Base-by-base conservation (phyloP, 441 rosid genomes). In the Populus hybrid region DNA sequence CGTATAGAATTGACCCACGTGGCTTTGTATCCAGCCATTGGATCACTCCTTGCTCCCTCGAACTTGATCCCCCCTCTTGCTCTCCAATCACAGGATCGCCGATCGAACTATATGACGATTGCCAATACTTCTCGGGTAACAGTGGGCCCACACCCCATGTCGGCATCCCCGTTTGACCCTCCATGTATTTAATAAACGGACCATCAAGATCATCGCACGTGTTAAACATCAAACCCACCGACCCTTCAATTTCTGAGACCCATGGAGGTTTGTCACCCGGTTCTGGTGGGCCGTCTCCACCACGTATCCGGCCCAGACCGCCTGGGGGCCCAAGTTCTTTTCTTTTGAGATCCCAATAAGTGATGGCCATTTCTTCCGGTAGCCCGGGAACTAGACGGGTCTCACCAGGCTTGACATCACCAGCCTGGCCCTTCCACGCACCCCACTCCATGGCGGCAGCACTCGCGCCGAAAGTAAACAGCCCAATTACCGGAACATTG, bases 391-490 rank as follows among this genome's bases (percentile, higher is more conserved):
- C 81, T 65, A 83, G 75, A 42, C 79, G 85, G 78, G 76, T 70
- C 76, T 86, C 85, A 5, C 82, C 88, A 2, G 88, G 87, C 34
- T 76, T 57, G 54, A 85, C 42, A 67, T 78, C 84, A 14, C 21
- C 30, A 42, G 14, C 20, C 1, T 18, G 72, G 54, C 76, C 78
- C 73, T 88, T 88, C 89, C 87, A 86, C 67, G 76, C 32, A 40
- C 85, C 91, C 21, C 76, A 77, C 81, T 88, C 89, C 86, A 89
- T 71, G 11, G 93, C 89, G 1, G 88, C 79, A 0, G 87, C 83
- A 1, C 89, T 85, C 0, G 90, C 89, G n/a, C 93, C 88, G 28
- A 88, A 89, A 2, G 91, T 87, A 81, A 85, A 87, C 72, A 88
- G 85, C 61, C 81, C 85, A 12, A 87, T 42, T 0, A 84, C 80